These are phyloP conservation scores for Penicillium sp. DNA, from an alignment of 2,329 filamentous ascomycete genomes.

Conservation along the genomic window DNA sequence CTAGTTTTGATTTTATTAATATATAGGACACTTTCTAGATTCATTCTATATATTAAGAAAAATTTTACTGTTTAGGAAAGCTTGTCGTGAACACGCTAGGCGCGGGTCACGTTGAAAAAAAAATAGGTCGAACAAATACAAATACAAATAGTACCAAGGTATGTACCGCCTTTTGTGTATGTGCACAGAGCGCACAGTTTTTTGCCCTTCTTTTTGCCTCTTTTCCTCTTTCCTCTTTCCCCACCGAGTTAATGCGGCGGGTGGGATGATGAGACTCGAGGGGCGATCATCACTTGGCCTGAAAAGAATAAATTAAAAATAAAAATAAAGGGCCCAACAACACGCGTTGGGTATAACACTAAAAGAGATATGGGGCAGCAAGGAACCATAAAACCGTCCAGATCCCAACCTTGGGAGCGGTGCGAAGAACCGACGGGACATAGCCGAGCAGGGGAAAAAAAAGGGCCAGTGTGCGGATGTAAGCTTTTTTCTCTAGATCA, in stretches of 20 bases:
- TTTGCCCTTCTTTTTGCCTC: slow-evolving; percentile 9
- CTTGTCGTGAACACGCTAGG: background rate
- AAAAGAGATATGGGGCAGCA: slow-evolving; percentile 5
- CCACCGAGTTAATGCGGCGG: slow-evolving; percentile 14
- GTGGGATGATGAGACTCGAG: slow-evolving; percentile 12
- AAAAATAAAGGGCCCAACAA: slow-evolving; percentile 2
- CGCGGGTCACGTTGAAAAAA: background rate
- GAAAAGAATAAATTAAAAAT: slow-evolving; percentile 5
- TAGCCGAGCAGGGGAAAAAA: slow-evolving; percentile 11
- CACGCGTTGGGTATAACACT: background rate
- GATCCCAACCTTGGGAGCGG: slow-evolving; percentile 11
- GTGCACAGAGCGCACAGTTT: slow-evolving; percentile 14
- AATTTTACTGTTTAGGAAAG: background rate
- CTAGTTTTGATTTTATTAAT: background rate
- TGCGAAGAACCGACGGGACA: slow-evolving; percentile 11
- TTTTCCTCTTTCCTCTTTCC: slow-evolving; percentile 12
- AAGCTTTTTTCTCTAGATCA: slow-evolving; percentile 8
- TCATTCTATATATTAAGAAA: background rate
- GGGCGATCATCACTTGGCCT: slow-evolving; percentile 21
- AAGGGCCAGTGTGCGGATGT: background rate
- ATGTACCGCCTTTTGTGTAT: slow-evolving; percentile 4
- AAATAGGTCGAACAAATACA: slow-evolving; percentile 2
- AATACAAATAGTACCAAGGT: slow-evolving; percentile 4
- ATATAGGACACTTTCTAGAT: background rate
- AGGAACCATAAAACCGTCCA: slow-evolving; percentile 10